Evolutionary conservation across 1,284 basidiomycete species (phyloP), one percentile per base, ranked within the genome.

Genomic region (Trichosporon asahii): DNA sequence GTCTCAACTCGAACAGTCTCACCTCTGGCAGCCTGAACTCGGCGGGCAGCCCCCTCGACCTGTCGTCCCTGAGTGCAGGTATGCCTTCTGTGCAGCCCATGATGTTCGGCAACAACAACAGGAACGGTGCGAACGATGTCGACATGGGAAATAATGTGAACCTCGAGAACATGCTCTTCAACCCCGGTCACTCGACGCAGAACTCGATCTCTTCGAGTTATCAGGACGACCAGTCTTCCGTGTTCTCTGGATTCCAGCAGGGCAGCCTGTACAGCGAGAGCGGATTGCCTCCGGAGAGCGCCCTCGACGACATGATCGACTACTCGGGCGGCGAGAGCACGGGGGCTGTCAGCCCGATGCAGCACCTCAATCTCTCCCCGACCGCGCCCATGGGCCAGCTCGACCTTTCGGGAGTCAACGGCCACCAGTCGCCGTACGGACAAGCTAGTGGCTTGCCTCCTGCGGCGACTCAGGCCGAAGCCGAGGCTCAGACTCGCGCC

Each of bases 241-340:
- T 73, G 18, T 80, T 77, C 70, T 81, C 79, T 15, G 74, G 69
- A 27, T 76, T 76, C 67, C 65, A 69, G 15, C 66, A 65, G 21
- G 68, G 69, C 27, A 74, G 70, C 21, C 66, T 80, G 29, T 82
- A 75, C 72, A 80, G 78, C 65, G 73, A 81, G 23, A 78, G 76
- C 65, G 79, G 78, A 8, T 65, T 79, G 14, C 75, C 76, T 12
- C 79, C 80, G 2, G 74, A 75, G 27, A 75, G 72, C 66, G 40
- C 63, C 11, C 75, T 80, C 69, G 78, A 80, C 67, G 75, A 76
- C 49, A 79, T 80, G 72, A 76, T 80, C 49, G 78, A 81, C 67
- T 81, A 78, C 68, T 77, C 81, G 11, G 80, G 79, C 29, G 80
- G 75, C 11, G 76, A 79, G 60, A 74, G 69, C 76, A 69, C 65